These are phyloP conservation scores for Macrophomina pseudophaseolina DNA, from an alignment of 2,329 filamentous ascomycete species.

Conservation along the genomic window DNA sequence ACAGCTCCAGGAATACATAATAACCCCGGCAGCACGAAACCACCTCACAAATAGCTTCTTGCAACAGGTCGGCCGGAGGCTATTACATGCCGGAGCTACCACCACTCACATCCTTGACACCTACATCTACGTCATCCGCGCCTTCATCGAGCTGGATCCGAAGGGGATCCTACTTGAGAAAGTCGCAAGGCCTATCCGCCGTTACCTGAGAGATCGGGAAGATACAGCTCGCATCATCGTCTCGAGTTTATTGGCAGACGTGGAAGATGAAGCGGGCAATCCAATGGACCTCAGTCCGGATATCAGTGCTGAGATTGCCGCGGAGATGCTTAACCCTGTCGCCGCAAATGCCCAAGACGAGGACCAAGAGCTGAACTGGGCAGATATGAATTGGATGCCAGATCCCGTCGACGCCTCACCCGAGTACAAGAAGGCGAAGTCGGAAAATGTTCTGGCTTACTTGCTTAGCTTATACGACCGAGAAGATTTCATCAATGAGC, in stretches of 20 bases:
- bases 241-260: constrained; percentile 70
- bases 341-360: constrained; percentile 58
- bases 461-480: constrained; percentile 86
- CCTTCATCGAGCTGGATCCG: constrained; percentile 75
- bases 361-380: constrained; percentile 77
- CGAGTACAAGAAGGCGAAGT: constrained; percentile 85
- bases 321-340: constrained; percentile 67
- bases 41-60: constrained; percentile 74
- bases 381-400: constrained; percentile 91
- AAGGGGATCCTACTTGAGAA: constrained; percentile 78
- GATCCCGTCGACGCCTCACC: constrained; percentile 91
- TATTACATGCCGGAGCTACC: constrained; percentile 77
- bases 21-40: constrained; percentile 69
- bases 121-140: constrained; percentile 79
- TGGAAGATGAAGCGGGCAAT: constrained; percentile 52
- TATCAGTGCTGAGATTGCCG: constrained; percentile 69
- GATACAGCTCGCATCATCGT: constrained; percentile 81
- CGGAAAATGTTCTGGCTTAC: constrained; percentile 89
- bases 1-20: constrained; percentile 64
- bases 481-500: constrained; percentile 93
- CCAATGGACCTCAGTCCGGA: constrained; percentile 64
- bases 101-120: constrained; percentile 77
- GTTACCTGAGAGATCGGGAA: constrained; percentile 77
- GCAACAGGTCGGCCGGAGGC: constrained; percentile 65
- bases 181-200: constrained; percentile 72